Conservation (phyloP, 192 early-diverging fungal species). For the Podila epigama region DNA sequence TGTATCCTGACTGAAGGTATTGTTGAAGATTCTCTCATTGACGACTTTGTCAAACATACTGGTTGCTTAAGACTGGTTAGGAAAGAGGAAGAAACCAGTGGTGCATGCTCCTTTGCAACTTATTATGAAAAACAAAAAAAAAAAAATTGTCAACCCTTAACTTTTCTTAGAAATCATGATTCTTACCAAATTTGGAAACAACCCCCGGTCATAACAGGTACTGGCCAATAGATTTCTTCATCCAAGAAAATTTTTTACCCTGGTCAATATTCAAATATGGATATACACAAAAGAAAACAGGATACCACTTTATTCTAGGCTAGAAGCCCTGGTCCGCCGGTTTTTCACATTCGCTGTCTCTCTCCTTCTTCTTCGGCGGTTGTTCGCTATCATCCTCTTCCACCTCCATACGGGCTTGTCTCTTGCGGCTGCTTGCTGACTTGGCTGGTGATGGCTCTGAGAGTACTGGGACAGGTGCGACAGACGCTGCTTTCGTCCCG, state of each 20-base stretch:
- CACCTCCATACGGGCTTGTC: too few relatives aligned
- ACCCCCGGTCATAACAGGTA: slow-evolving; percentile 22
- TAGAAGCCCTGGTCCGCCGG: too few relatives aligned
- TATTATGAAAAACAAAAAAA: background rate
- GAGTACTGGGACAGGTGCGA: too few relatives aligned
- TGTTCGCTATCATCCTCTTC: too few relatives aligned
- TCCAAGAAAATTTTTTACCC: background rate
- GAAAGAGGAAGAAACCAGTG: slow-evolving; percentile 1
- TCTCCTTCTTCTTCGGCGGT: too few relatives aligned
- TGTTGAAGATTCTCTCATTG: background rate
- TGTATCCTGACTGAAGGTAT: background rate
- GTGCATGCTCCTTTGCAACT: background rate
- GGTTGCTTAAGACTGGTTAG: slow-evolving; percentile 4
- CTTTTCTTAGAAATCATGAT: background rate
- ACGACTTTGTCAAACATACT: slow-evolving; percentile 4
- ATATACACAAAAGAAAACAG: too few relatives aligned
- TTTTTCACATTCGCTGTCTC: too few relatives aligned
- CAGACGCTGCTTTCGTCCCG: too few relatives aligned
- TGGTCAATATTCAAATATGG: background rate
- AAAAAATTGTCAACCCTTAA: slow-evolving; percentile 12
- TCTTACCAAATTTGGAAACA: slow-evolving; percentile 2
- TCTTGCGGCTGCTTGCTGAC: too few relatives aligned
- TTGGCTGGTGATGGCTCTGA: too few relatives aligned
- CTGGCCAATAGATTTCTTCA: too few relatives aligned
- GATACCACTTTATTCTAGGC: too few relatives aligned